Conservation (phyloP, 108 stramenopile species). For the Cyclotella kingstonii region DNA sequence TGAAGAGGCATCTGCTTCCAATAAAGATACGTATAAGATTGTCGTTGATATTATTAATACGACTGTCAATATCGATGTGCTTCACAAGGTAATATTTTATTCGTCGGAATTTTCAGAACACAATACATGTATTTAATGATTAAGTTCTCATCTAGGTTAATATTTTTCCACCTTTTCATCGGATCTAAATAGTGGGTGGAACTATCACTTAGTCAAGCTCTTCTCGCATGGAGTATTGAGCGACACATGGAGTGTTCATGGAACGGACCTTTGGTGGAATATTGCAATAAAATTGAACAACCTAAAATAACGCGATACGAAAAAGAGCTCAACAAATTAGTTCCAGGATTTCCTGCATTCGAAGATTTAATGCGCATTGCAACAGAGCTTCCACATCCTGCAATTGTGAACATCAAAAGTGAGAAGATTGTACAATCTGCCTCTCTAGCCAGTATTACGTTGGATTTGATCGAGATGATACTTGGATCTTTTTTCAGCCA, state of each 20-base stretch:
- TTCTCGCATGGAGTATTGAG: conserved; percentile 65
- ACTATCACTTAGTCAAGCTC: conserved; percentile 68
- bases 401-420: conserved; percentile 33
- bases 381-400: conserved; percentile 64
- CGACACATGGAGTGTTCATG: conserved; percentile 43
- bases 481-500: conserved; percentile 23
- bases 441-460: conserved; percentile 50
- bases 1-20: conserved; percentile 8
- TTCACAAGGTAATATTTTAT: conserved; percentile 49
- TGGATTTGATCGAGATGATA: conserved; percentile 51
- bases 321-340: conserved; percentile 28
- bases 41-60: conserved; percentile 60
- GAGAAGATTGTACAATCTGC: conserved; percentile 46
- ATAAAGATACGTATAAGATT: conserved; percentile 28
- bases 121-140: not conserved
- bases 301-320: not conserved
- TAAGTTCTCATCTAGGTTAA: not conserved
- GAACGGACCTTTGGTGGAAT: not conserved
- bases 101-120: not conserved
- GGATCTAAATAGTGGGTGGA: conserved; percentile 30
- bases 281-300: not conserved
- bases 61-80: conserved; percentile 51
- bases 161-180: not conserved
- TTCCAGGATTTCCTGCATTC: conserved; percentile 54
- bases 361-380: conserved; percentile 43